phyloP scores from a whole-genome alignment of 2,329 filamentous ascomycete genomes.

The Metarhizium anisopliae region DNA sequence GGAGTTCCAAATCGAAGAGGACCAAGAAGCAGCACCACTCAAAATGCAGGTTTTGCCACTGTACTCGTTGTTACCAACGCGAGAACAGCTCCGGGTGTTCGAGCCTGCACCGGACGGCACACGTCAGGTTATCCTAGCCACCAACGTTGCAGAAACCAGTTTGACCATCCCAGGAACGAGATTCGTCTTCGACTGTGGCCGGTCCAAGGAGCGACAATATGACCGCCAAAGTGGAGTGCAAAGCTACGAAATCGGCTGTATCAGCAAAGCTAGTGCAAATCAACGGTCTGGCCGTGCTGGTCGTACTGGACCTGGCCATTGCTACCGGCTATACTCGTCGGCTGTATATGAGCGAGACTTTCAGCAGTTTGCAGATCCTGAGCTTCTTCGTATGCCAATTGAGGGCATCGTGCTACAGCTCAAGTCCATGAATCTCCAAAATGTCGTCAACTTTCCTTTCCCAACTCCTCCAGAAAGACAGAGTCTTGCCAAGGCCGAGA shows the following conservation, averaged over 20 bases:
- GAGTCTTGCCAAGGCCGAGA: slow-evolving; percentile 75
- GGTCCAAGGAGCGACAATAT: slow-evolving; percentile 86
- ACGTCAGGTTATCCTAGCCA: slow-evolving; percentile 80
- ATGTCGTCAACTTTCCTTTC: slow-evolving; percentile 91
- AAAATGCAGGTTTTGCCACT: slow-evolving; percentile 86
- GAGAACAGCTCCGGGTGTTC: slow-evolving; percentile 86
- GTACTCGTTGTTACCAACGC: slow-evolving; percentile 84
- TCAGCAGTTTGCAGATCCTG: slow-evolving; percentile 73
- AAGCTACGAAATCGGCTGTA: slow-evolving; percentile 91
- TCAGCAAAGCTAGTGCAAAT: slow-evolving; percentile 91
- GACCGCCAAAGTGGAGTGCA: slow-evolving; percentile 86
- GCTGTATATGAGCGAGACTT: slow-evolving; percentile 91
- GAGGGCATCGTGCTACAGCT: slow-evolving; percentile 89
- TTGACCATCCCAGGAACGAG: slow-evolving; percentile 91
- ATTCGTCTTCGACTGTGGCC: slow-evolving; percentile 91
- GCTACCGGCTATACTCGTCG: slow-evolving; percentile 88
- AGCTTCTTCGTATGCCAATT: slow-evolving; percentile 83
- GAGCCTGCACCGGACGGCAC: slow-evolving; percentile 74
- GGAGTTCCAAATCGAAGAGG: slow-evolving; percentile 61
- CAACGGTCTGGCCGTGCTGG: slow-evolving; percentile 91
- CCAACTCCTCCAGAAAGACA: slow-evolving; percentile 77
- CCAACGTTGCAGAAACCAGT: slow-evolving; percentile 95
- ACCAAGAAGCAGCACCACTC: slow-evolving; percentile 48
- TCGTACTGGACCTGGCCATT: slow-evolving; percentile 90
- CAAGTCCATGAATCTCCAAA: slow-evolving; percentile 87